Evolutionary conservation across 2,329 filamentous ascomycete species (phyloP).

Genomic region (Cadophora luteo-olivacea): DNA sequence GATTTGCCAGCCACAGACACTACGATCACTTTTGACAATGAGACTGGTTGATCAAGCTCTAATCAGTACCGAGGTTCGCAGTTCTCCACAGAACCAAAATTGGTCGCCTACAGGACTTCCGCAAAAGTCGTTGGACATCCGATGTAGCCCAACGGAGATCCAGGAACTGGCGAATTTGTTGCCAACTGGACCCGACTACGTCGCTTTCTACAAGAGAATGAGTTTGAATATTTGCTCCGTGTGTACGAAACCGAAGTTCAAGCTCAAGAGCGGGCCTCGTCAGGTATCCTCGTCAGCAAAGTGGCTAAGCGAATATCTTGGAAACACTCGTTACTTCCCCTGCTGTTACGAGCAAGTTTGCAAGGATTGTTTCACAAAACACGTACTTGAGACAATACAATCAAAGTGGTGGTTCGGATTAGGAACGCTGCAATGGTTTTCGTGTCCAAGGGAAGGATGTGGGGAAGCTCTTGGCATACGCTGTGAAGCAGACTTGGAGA

Average conservation of each 20-base stretch:
- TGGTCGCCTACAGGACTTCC: constrained; percentile 17
- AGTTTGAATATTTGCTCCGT: constrained; percentile 13
- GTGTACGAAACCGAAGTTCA: constrained; percentile 24
- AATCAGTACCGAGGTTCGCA: not conserved
- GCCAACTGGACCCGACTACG: constrained; percentile 8
- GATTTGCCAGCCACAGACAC: constrained; percentile 15
- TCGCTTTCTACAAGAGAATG: constrained; percentile 23
- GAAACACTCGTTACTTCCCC: constrained; percentile 20
- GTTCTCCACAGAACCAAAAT: not conserved
- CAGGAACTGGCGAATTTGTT: constrained; percentile 14
- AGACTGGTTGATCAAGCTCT: constrained; percentile 23
- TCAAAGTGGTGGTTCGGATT: constrained; percentile 23
- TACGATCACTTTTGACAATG: constrained; percentile 21
- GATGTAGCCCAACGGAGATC: constrained; percentile 15
- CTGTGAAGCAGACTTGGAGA: constrained; percentile 27
- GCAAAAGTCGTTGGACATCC: constrained; percentile 15
- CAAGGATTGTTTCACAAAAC: constrained; percentile 23
- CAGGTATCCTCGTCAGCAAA: constrained; percentile 2
- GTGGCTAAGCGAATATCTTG: constrained; percentile 26
- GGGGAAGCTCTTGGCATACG: constrained; percentile 22
- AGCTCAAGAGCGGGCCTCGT: constrained; percentile 10
- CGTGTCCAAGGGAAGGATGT: constrained; percentile 22
- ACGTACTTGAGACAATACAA: constrained; percentile 20
- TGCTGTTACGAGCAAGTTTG: constrained; percentile 27
- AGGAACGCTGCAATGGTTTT: constrained; percentile 22